Evolutionary conservation across 1,284 basidiomycete species (phyloP), one percentile per base, ranked within the genome.

Genomic region (Trametes versicolor): DNA sequence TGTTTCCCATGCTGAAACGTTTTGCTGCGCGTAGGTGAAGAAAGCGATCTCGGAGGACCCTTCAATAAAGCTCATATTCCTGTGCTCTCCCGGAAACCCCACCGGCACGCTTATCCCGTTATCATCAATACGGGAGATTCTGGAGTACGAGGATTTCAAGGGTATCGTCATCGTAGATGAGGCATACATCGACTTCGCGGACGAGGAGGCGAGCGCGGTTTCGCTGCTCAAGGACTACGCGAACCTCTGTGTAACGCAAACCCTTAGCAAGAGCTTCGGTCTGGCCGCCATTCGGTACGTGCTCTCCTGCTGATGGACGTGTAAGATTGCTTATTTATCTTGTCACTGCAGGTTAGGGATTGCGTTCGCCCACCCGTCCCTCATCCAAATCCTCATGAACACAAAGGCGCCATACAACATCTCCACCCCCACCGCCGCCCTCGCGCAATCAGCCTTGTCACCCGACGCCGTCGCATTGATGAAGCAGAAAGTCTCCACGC

Each of bases 331-430:
- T 47, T 25, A 23, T 7, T 23, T 21, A 49, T n/a, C 0, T 17
- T 36, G n/a, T 4, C 3, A 3, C 0, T 36, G 6, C 70, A 96
- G 95, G 52, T 82, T 99, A 29, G 97, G 98, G 2, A 88, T 97
- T 63, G 95, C 96, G 0, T 83, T 98, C 66, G 94, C 95, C 2
- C 92, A 97, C 70, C 95, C 95, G 0, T 89, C 94, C 0, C 82
- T 99, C 21, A 91, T 98, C 54, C 97, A 97, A 75, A 87, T 99
- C 71, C 87, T 99, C 66, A 90, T 91, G 73, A 99, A 99, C 78
- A 95, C 97, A 58, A 99, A 99, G 79, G 98, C 97, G 0, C 97
- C 97, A 0, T 99, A 99, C 84, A 98, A 98, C 78, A 91, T 99
- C 71, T 97, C 96, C 15, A 87, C 92, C 0, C 96, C 96, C 0